phyloP scores from a whole-genome alignment of 1,139 yeast species.

The Diutina siamensis region DNA sequence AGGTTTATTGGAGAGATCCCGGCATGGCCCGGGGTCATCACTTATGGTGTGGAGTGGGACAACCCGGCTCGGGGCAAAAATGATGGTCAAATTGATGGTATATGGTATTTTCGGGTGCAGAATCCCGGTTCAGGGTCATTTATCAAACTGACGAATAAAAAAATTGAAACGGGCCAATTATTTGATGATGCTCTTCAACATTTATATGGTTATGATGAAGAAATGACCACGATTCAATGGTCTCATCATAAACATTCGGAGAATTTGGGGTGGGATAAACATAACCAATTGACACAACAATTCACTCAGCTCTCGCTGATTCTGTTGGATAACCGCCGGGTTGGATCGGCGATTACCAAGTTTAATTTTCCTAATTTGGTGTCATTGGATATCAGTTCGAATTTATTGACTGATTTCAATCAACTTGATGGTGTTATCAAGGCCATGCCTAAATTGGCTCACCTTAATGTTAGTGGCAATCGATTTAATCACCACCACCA shows the following conservation, averaged over 20 bases:
- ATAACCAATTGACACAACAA: conserved; percentile 36
- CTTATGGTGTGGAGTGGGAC: conserved; percentile 88
- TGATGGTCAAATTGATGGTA: conserved; percentile 36
- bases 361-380: conserved; percentile 17
- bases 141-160: conserved; percentile 33
- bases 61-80: conserved; percentile 44
- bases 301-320: conserved; percentile 33
- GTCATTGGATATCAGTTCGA: conserved; percentile 50
- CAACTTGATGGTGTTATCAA: conserved; percentile 27
- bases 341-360: not conserved
- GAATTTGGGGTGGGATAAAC: conserved; percentile 52
- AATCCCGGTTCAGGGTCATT: conserved; percentile 49
- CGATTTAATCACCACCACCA: conserved; percentile 19
- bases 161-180: conserved; percentile 15
- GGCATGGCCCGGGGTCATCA: conserved; percentile 44
- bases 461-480: conserved; percentile 54
- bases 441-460: conserved; percentile 24
- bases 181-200: conserved; percentile 39
- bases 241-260: conserved; percentile 50
- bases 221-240: conserved; percentile 9
- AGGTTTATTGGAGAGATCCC: conserved; percentile 43
- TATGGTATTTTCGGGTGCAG: conserved; percentile 29
- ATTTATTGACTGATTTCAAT: conserved; percentile 35
- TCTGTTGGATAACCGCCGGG: conserved; percentile 11
- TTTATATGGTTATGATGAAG: conserved; percentile 30